Conservation (phyloP, 306 rosid species). For the Fagus crenata region DNA sequence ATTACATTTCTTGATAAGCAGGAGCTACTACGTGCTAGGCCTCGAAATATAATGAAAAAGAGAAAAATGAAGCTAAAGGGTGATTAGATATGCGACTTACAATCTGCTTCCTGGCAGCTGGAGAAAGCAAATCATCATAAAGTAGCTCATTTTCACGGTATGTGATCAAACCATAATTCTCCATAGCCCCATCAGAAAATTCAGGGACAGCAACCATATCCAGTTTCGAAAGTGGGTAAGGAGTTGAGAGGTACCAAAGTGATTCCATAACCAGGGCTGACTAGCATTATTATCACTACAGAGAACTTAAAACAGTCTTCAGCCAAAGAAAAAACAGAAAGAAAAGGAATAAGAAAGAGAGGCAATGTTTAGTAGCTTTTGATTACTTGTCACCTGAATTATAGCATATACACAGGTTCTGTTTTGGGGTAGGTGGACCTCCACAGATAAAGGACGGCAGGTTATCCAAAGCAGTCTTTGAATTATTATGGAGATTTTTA, state of each 20-base stretch:
- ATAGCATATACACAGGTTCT: neutral
- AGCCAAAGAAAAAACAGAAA: neutral
- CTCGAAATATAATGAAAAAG: neutral
- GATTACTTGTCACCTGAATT: neutral
- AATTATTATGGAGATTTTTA: neutral
- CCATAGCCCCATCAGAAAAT: constrained; percentile 65
- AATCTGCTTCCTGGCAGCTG: constrained; percentile 45
- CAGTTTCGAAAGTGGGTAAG: constrained; percentile 54
- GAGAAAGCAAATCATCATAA: constrained; percentile 41
- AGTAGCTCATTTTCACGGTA: constrained; percentile 58
- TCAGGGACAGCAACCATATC: constrained; percentile 64
- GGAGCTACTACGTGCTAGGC: neutral
- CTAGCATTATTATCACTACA: neutral
- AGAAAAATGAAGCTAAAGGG: neutral
- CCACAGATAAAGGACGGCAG: neutral
- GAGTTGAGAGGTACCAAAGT: constrained; percentile 52
- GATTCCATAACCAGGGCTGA: constrained; percentile 14
- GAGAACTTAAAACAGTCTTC: neutral
- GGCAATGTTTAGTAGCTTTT: neutral
- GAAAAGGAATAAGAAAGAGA: too few relatives aligned
- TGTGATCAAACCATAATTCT: constrained; percentile 60
- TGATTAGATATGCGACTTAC: constrained; percentile 29
- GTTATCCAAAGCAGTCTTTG: neutral
- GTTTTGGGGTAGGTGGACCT: neutral
- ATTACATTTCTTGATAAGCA: neutral